These are phyloP conservation scores for Pseudogymnoascus sp. DNA, from an alignment of 2,329 filamentous ascomycete genomes.

Conservation along the genomic window DNA sequence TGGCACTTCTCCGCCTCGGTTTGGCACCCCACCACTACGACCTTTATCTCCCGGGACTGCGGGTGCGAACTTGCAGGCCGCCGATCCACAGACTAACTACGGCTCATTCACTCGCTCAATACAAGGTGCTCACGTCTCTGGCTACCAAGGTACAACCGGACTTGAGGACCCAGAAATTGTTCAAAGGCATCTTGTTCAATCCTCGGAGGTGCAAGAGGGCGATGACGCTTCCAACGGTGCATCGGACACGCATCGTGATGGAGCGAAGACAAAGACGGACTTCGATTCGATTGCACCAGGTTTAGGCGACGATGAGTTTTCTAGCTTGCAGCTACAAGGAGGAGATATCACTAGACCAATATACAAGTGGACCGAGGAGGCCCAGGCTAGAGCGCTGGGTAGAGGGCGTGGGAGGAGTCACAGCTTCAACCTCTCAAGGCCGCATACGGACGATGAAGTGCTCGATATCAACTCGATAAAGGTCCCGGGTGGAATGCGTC, in stretches of 20 bases:
- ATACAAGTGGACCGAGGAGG: constrained; percentile 92
- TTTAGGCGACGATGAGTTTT: constrained; percentile 72
- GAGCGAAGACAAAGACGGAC: constrained; percentile 26
- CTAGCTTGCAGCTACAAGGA: constrained; percentile 83
- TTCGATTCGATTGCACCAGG: constrained; percentile 27
- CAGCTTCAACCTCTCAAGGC: constrained; percentile 73
- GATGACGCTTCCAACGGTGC: constrained; percentile 18
- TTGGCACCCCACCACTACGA: constrained; percentile 51
- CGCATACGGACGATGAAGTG: constrained; percentile 69
- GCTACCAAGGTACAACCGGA: constrained; percentile 44
- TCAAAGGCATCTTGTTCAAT: constrained; percentile 76
- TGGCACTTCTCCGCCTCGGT: constrained; percentile 60
- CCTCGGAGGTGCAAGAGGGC: constrained; percentile 39
- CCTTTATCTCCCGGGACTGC: constrained; percentile 49
- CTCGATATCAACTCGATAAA: constrained; percentile 86
- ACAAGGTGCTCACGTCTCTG: constrained; percentile 28
- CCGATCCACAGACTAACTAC: constrained; percentile 61
- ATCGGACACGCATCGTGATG: constrained; percentile 29
- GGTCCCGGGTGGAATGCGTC: constrained; percentile 84
- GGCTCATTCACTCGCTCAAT: constrained; percentile 62
- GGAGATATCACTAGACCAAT: constrained; percentile 92
- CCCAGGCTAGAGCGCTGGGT: constrained; percentile 54
- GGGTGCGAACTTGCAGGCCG: constrained; percentile 30
- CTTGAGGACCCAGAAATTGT: constrained; percentile 89
- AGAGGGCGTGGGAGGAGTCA: constrained; percentile 63